Evolutionary conservation across 2,329 filamentous ascomycete species (phyloP), one percentile per base, ranked within the genome.

Genomic region (Xylaria sp.): DNA sequence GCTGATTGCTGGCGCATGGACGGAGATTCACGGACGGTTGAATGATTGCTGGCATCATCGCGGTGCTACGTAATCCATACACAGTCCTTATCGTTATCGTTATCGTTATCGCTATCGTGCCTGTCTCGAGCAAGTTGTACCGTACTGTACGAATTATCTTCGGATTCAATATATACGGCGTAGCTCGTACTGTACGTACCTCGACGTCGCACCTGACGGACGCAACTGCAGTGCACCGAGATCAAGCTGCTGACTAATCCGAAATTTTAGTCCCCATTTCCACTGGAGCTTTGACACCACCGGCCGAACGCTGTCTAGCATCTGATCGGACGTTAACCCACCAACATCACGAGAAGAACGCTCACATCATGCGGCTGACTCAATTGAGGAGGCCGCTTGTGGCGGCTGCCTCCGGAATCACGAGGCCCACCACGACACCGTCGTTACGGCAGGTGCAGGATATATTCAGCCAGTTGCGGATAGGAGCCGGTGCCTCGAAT

Each of bases 341-440:
- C n/a, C 55, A 52, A 53, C 63, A 42, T 39, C 58, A 59, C 44
- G 46, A 16, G 42, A 65, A 57, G 59, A 55, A 52, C 64, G 48
- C 23, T 16, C 59, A 55, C 54, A 61, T 61, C 61, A 79, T 79
- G 77, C 71, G 76, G 66, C 72, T 78, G 64, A 70, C 73, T 67
- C 75, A 76, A 72, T 74, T 78, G 69, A 75, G 76, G 68, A 73
- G 74, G 71, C 76, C 76, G 49, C 61, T 78, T 66, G 71, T 74
- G 66, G 74, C 75, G 54, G 72, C 74, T 67, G 65, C 75, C 49
- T 67, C 70, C 1, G 49, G 64, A 54, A 51, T 66, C 59, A 55
- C 67, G 44, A 65, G 66, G 56, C 60, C 68, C 52, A 55, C 68
- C 37, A 49, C 55, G 6, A 54, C 62, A 10, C 57, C 66, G 16